Percentiles rank a stretch among this genome's conserved stretches.
Conservation (phyloP, 1,284 basidiomycete genomes). For the Ustilago lituana region DNA sequence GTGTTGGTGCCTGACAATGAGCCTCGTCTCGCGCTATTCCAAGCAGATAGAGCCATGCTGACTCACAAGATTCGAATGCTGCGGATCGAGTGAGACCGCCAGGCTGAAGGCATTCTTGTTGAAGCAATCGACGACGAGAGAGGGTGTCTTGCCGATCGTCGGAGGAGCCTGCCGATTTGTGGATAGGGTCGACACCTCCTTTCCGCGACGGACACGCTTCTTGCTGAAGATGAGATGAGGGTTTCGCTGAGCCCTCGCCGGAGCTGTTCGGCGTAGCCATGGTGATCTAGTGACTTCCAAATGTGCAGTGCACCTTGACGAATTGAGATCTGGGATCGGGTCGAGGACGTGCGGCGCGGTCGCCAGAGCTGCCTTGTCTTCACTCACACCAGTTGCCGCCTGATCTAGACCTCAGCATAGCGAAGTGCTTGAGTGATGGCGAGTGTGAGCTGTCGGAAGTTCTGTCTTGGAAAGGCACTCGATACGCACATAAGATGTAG, state of each 20-base stretch:
- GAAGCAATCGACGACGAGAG: conserved; percentile 9
- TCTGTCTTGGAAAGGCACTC: too few species aligned
- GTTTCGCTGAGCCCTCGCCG: background rate
- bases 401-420: too few species aligned
- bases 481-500: too few species aligned
- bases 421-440: background rate
- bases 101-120: conserved; percentile 17
- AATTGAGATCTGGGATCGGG: too few species aligned
- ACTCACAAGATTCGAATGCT: background rate
- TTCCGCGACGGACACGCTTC: too few species aligned
- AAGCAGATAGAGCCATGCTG: conserved; percentile 22
- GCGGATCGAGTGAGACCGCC: background rate
- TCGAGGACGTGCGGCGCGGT: too few species aligned
- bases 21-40: conserved; percentile 6
- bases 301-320: too few species aligned
- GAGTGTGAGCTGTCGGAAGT: too few species aligned
- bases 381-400: too few species aligned
- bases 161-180: too few species aligned
- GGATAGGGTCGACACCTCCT: too few species aligned
- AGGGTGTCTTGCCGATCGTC: background rate
- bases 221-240: background rate
- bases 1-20: background rate
- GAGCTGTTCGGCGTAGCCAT: background rate
- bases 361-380: too few species aligned
- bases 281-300: background rate